These are phyloP conservation scores for Candida rishiriensis DNA, from an alignment of 805 yeast species.

Conservation along the genomic window DNA sequence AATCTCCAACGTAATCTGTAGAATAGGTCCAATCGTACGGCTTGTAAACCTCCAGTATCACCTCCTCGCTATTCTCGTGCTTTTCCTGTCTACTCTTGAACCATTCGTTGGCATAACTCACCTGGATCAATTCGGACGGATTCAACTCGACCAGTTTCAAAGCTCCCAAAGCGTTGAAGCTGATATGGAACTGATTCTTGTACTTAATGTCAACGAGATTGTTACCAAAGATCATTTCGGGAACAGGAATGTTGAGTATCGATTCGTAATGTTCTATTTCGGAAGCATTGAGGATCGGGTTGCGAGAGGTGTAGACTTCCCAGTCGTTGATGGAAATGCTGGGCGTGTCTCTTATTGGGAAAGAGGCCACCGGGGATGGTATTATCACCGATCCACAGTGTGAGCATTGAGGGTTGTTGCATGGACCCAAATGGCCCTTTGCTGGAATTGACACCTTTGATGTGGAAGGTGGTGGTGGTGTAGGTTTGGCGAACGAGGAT, in stretches of 20 bases:
- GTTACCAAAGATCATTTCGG: constrained; percentile 97
- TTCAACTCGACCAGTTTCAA: constrained; percentile 51
- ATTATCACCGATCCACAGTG: constrained; percentile 71
- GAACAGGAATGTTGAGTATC: constrained; percentile 72
- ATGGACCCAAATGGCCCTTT: constrained; percentile 12
- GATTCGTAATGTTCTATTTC: constrained; percentile 69
- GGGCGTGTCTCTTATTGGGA: constrained; percentile 62
- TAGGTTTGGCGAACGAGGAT: background rate
- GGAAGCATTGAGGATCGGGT: constrained; percentile 68
- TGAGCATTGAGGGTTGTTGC: constrained; percentile 38
- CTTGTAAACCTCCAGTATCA: constrained; percentile 56
- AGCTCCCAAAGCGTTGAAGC: constrained; percentile 77
- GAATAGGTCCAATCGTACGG: constrained; percentile 98
- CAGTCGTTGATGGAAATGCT: constrained; percentile 69
- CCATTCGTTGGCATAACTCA: constrained; percentile 89
- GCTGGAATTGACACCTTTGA: constrained; percentile 15
- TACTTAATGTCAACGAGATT: constrained; percentile 48
- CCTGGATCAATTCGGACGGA: constrained; percentile 47
- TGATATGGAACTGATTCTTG: constrained; percentile 34
- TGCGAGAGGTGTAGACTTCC: constrained; percentile 67
- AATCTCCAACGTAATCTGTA: constrained; percentile 67
- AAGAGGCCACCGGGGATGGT: constrained; percentile 68
- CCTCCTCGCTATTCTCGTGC: constrained; percentile 29
- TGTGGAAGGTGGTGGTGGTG: background rate
- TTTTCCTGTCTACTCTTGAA: constrained; percentile 36